These are phyloP conservation scores for Omphalotus guepiniiformis DNA, from an alignment of 768 basidiomycete species.

Conservation along the genomic window DNA sequence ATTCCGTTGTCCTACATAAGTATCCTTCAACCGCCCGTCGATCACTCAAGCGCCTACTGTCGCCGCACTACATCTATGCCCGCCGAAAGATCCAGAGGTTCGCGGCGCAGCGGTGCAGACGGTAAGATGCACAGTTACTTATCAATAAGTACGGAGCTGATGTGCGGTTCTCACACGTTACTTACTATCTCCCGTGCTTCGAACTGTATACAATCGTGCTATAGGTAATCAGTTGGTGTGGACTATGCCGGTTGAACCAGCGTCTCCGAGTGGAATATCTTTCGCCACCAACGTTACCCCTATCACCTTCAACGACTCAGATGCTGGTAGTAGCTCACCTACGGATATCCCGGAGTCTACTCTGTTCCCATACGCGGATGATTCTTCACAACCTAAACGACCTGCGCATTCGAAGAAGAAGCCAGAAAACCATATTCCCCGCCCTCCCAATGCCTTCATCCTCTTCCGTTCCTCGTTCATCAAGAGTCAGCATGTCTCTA, in stretches of 20 bases:
- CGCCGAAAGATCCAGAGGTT: constrained; percentile 38
- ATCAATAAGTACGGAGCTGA: too few relatives aligned
- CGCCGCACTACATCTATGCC: constrained; percentile 34
- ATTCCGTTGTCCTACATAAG: background rate
- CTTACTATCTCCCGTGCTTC: too few relatives aligned
- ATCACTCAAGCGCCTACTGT: constrained; percentile 1
- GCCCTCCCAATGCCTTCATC: constrained; percentile 84
- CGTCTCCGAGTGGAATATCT: constrained; percentile 35
- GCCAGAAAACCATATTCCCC: constrained; percentile 72
- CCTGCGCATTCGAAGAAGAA: constrained; percentile 65
- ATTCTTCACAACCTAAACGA: constrained; percentile 33
- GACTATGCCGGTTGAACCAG: constrained; percentile 39
- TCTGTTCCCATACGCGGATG: constrained; percentile 54
- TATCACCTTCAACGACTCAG: constrained; percentile 49
- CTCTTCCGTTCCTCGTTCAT: constrained; percentile 83
- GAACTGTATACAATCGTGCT: too few relatives aligned
- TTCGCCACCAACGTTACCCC: constrained; percentile 60
- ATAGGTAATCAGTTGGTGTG: constrained; percentile 42
- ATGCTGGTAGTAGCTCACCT: constrained; percentile 30
- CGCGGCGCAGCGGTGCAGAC: constrained; percentile 30
- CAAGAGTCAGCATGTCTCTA: constrained; percentile 71
- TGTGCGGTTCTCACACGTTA: too few relatives aligned
- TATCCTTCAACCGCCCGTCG: constrained; percentile 5
- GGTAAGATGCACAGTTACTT: constrained; percentile 27
- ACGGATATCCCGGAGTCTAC: constrained; percentile 33